phyloP scores from a whole-genome alignment of 1,139 yeast genomes.

The Saccharomyces hybrid region DNA sequence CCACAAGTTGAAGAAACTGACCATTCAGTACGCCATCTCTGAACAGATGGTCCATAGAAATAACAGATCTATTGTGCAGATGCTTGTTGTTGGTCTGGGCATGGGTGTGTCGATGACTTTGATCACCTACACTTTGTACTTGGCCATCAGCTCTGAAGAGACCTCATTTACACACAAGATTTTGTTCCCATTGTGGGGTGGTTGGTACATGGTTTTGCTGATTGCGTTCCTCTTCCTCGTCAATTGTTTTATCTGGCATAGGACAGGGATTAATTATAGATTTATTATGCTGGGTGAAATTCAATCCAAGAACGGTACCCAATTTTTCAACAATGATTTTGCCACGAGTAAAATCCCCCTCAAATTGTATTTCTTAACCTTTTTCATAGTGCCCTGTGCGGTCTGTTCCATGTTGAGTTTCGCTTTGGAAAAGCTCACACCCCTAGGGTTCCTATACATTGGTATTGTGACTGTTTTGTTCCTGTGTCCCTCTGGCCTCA shows the following conservation, averaged over 20 bases:
- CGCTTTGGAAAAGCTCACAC: slow-evolving; percentile 66
- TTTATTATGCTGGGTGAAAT: slow-evolving; percentile 76
- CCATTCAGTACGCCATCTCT: slow-evolving; percentile 28
- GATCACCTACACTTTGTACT: slow-evolving; percentile 30
- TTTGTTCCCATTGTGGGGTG: slow-evolving; percentile 85
- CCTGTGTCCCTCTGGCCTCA: slow-evolving; percentile 42
- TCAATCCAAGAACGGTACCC: slow-evolving; percentile 52
- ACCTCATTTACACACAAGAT: slow-evolving; percentile 39
- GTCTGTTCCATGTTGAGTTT: slow-evolving; percentile 72
- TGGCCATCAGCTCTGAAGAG: slow-evolving; percentile 29
- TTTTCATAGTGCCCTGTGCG: slow-evolving; percentile 49
- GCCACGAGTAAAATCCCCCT: slow-evolving; percentile 31
- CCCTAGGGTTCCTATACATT: slow-evolving; percentile 66
- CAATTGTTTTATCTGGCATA: slow-evolving; percentile 66
- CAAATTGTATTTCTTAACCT: slow-evolving; percentile 48
- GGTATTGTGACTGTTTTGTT: slow-evolving; percentile 41
- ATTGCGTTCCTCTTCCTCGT: slow-evolving; percentile 57
- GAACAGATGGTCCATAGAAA: slow-evolving; percentile 31
- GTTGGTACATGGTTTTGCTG: slow-evolving; percentile 61
- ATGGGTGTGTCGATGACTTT: slow-evolving; percentile 66
- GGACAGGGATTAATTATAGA: slow-evolving; percentile 73
- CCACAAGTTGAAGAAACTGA: slow-evolving; percentile 26
- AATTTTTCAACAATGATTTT: slow-evolving; percentile 32
- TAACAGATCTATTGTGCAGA: slow-evolving; percentile 31
- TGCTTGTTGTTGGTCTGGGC: slow-evolving; percentile 55